Evolutionary conservation across 495 filamentous ascomycete species (phyloP).

Genomic region (Podospora comata): DNA sequence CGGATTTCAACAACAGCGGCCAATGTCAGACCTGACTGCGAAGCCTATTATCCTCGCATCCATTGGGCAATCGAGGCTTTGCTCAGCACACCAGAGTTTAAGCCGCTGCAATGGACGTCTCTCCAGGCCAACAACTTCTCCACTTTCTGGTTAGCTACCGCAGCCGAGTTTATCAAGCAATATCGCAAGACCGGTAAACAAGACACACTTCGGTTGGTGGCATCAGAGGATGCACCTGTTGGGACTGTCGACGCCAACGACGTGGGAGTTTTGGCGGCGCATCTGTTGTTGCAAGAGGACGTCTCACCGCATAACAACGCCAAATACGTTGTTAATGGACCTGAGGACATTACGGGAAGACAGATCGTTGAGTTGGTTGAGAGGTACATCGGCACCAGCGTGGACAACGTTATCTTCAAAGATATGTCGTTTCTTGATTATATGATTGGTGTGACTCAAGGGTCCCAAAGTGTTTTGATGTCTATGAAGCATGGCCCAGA

Average conservation of each 20-base stretch:
- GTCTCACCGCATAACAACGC: constrained; percentile 35
- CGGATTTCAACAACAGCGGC: constrained; percentile 47
- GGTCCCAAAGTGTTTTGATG: constrained; percentile 23
- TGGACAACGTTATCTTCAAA: constrained; percentile 39
- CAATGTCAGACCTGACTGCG: constrained; percentile 41
- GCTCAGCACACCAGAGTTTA: constrained; percentile 39
- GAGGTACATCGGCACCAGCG: constrained; percentile 36
- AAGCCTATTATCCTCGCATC: constrained; percentile 41
- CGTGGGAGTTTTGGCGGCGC: constrained; percentile 41
- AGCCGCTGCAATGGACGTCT: constrained; percentile 45
- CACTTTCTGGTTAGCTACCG: constrained; percentile 23
- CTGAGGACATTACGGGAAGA: constrained; percentile 41
- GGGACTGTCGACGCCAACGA: constrained; percentile 41
- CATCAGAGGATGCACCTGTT: constrained; percentile 36
- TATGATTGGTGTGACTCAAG: constrained; percentile 21
- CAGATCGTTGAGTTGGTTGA: constrained; percentile 43
- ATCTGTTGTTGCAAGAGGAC: constrained; percentile 38
- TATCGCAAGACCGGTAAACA: constrained; percentile 42
- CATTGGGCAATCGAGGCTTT: constrained; percentile 50
- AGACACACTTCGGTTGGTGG: constrained; percentile 25
- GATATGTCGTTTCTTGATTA: constrained; percentile 38
- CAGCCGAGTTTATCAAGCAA: constrained; percentile 32
- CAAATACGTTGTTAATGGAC: constrained; percentile 46
- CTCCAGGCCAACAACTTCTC: constrained; percentile 46
- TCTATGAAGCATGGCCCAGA: constrained; percentile 26